A percentile compares a stretch with the other conserved stretches of the same genome.
Evolutionary conservation across 495 filamentous ascomycete species (phyloP).

Genomic region (Daldinia childiae): DNA sequence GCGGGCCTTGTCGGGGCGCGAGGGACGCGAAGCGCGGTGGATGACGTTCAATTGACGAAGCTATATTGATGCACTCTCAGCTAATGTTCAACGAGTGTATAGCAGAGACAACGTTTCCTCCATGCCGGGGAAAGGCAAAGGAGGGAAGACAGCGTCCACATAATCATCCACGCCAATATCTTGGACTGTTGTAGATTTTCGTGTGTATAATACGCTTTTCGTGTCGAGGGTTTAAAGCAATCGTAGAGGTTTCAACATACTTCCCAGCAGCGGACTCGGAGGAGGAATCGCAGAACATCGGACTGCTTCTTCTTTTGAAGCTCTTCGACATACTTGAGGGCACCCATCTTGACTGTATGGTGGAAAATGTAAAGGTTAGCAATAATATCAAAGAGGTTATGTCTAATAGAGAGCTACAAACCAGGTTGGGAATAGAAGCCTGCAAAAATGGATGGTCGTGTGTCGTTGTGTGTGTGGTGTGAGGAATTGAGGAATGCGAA

Average conservation of each 20-base stretch:
- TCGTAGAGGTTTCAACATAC: constrained; percentile 74
- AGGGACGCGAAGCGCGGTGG: constrained; percentile 97
- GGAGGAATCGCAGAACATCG: constrained; percentile 98
- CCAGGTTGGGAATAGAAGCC: constrained; percentile 49
- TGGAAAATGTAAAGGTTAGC: constrained; percentile 32
- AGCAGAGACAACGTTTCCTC: constrained; percentile 67
- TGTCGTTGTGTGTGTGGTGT: constrained; percentile 41
- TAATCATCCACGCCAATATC: constrained; percentile 45
- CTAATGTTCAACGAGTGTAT: constrained; percentile 99
- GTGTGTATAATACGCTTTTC: constrained; percentile 43
- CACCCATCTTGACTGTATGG: constrained; percentile 74
- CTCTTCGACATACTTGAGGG: constrained; percentile 99
- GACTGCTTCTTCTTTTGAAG: constrained; percentile 99
- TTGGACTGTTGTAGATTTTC: constrained; percentile 40
- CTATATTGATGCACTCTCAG: constrained; percentile 99
- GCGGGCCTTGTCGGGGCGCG: constrained; percentile 99
- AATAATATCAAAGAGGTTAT: constrained; percentile 13
- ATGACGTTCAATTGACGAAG: constrained; percentile 98
- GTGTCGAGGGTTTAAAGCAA: constrained; percentile 33
- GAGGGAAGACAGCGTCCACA: constrained; percentile 50
- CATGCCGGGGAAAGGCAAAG: constrained; percentile 18
- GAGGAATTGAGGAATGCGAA: constrained; percentile 29
- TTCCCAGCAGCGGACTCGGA: constrained; percentile 99
- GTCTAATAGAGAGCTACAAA: constrained; percentile 31
- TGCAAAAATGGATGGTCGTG: constrained; percentile 48